phyloP scores from a whole-genome alignment of 2,329 filamentous ascomycete genomes.

The Xenosphaeropsis pyriputrescens region DNA sequence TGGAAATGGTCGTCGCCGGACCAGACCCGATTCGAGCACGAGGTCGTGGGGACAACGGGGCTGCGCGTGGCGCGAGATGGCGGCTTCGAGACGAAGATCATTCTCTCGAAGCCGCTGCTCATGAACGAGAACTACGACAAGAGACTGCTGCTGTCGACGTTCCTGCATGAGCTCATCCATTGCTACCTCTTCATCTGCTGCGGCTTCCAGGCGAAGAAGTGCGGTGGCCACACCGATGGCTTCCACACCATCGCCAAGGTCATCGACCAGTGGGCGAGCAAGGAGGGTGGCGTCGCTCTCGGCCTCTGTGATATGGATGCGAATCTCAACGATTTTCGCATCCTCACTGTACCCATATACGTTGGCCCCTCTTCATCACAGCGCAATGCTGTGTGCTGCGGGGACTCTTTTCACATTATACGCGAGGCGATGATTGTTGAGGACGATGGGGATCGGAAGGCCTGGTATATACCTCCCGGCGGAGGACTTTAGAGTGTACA shows the following conservation, averaged over 20 bases:
- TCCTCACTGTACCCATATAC: too few relatives aligned
- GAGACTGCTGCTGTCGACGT: slow-evolving; percentile 46
- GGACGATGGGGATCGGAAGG: too few relatives aligned
- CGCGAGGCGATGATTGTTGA: too few relatives aligned
- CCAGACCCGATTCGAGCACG: slow-evolving; percentile 31
- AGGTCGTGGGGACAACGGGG: slow-evolving; percentile 48
- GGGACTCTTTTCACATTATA: too few relatives aligned
- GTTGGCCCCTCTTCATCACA: too few relatives aligned
- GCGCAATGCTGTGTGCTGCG: too few relatives aligned
- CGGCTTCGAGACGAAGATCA: slow-evolving; percentile 48
- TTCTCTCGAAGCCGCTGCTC: slow-evolving; percentile 45
- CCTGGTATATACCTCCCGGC: too few relatives aligned
- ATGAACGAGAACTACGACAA: slow-evolving; percentile 34
- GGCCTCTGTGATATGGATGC: slow-evolving; percentile 45
- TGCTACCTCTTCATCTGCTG: slow-evolving; percentile 50
- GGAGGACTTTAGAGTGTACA: too few relatives aligned
- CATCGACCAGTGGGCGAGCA: slow-evolving; percentile 47
- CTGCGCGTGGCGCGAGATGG: slow-evolving; percentile 26
- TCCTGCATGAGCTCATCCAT: slow-evolving; percentile 53
- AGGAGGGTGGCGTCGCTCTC: slow-evolving; percentile 24
- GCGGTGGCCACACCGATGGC: slow-evolving; percentile 44
- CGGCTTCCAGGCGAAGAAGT: slow-evolving; percentile 37
- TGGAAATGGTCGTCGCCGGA: slow-evolving; percentile 46
- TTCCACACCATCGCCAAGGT: slow-evolving; percentile 41
- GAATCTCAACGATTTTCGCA: slow-evolving; percentile 37